phyloP scores from a whole-genome alignment of 148 eudicot species.

The Vaccinium macrocarpon region DNA sequence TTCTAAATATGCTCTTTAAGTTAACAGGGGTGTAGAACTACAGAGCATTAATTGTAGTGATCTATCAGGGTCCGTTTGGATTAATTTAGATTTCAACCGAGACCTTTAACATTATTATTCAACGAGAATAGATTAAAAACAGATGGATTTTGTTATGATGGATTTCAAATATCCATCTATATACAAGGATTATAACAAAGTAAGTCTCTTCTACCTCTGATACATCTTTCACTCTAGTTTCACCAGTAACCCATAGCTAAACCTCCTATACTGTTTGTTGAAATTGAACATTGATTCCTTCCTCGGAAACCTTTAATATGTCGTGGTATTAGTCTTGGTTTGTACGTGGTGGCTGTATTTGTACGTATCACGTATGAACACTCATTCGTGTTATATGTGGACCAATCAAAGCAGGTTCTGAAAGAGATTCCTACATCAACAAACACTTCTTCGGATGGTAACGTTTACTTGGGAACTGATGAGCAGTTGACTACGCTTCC shows the following conservation, averaged over 20 bases:
- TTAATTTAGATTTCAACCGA: background rate
- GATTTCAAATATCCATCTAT: background rate
- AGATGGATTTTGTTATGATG: background rate
- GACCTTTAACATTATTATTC: background rate
- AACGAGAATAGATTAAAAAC: background rate
- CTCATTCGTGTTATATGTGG: background rate
- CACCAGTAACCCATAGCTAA: too few species aligned
- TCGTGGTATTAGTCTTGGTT: background rate
- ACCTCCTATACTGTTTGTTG: too few species aligned
- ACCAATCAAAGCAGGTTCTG: slow-evolving; percentile 54
- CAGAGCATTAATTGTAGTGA: background rate
- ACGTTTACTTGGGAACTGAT: slow-evolving; percentile 33
- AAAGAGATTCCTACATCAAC: slow-evolving; percentile 78
- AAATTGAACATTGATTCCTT: too few species aligned
- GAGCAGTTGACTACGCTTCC: slow-evolving; percentile 68
- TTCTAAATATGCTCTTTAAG: background rate
- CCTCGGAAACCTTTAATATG: background rate
- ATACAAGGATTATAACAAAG: background rate
- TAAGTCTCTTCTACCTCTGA: background rate
- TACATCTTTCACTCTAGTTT: background rate
- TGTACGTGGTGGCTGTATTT: background rate
- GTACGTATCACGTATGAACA: background rate
- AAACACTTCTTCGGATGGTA: slow-evolving; percentile 43
- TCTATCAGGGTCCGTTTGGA: background rate
- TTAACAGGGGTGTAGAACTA: background rate